Evolutionary conservation across 306 rosid genomes (phyloP), one percentile per base, ranked within the genome.

Genomic region (Glycine tomentella): DNA sequence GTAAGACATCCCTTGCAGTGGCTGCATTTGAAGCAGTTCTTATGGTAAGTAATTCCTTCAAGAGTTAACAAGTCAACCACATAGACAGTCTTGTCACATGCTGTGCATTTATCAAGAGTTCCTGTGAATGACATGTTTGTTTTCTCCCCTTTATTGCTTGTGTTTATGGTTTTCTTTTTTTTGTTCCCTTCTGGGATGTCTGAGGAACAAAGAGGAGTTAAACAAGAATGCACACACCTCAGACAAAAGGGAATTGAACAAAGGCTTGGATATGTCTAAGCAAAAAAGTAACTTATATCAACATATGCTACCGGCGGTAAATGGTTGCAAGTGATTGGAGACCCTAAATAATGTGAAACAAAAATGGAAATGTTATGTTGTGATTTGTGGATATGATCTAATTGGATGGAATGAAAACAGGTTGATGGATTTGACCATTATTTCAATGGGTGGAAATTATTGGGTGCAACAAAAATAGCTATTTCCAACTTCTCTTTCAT

Each of bases 1-100:
- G 99, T 88, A 31, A 95, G 99, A 86, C 72, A 81, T 62, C 99
- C 98, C 80, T 92, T 95, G 99, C 99, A 95, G 69, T 95, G 99
- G 73, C 90, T 90, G 83, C 99, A 95, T 87, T 88, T 95, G 98
- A 95, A 93, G 98, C 99, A 95, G 20, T 81, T 68, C 81, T 95
- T 95, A 84, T 95, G 99, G 65, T 93, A 95, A 74, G 97, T 92
- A 1, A 80, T 40, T 2, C 95, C 94, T 85, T 95, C 99, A 78
- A 95, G 99, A 50, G 99, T 85, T 86, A 95, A 68, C 91, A 89
- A 57, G 59, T 95, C 99, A 77, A 93, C 97, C 11, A 93, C 99
- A 78, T 95, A 90, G 49, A 95, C 99, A 75, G 98, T 93, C 93
- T 92, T 95, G 49, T 93, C 97, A 79, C 99, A 95, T 50, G 93